Base-by-base conservation (phyloP, 1,284 basidiomycete genomes). In the Ceratobasidium sp. region DNA sequence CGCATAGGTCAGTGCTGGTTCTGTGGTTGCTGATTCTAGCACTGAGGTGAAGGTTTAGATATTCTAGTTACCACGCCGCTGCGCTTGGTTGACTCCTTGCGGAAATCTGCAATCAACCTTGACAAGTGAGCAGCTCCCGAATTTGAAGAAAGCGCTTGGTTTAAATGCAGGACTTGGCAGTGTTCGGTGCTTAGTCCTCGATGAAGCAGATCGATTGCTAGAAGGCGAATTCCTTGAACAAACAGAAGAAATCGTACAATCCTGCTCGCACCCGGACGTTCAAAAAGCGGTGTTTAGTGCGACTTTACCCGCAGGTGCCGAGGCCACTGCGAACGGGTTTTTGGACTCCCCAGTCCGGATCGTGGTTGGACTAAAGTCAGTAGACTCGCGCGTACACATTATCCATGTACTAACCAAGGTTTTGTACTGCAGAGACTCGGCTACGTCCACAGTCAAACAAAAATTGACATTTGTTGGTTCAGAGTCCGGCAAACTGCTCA, bases 261-360 rank as follows among this genome's bases (percentile, higher is more conserved):
- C 94, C n/a, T 98, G 96, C 83, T 91, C 91, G 0, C 88, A 93
- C 83, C 85, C 90, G 0, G 82, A 87, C 0, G 81, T 96, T 0
- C 95, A 96, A 83, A 99, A 97, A 82, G 94, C 94, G 0, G 91
- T 98, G 46, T 95, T 99, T 84, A 97, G 95, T 79, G 97, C 97
- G 0, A 99, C 97, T 0, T 90, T 99, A 69, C 97, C 97, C 16
- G 92, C 95, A 5, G 91, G 92, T 12, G 93, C 91, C 0, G 97
- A 99, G 84, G 93, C 93, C 83, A 87, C 97, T 52, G 95, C 96
- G 0, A 92, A 96, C 88, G 89, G 89, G 23, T 94, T 97, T 88
- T 88, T 99, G 71, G 87, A 88, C 10, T 89, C 96, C 80, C 94
- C 96, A 8, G 91, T 98, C 66, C 90, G 96, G 20, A 90, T 97